phyloP scores from a whole-genome alignment of 257 asterid genomes.

The Dorcoceras hygrometricum region DNA sequence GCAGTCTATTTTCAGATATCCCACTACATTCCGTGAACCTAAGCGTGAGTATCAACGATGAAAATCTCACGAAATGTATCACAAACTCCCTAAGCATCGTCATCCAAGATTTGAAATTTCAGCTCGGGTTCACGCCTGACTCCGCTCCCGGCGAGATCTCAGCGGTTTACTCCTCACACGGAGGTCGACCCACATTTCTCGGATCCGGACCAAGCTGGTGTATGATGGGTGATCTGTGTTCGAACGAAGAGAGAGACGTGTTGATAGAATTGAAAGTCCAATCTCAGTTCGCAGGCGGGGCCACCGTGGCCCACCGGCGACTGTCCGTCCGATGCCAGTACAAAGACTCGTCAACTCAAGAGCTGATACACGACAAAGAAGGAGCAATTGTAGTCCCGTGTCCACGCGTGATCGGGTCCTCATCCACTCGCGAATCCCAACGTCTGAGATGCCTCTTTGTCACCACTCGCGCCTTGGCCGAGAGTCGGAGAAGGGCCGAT shows the following conservation, averaged over 20 bases:
- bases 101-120: constrained; percentile 59
- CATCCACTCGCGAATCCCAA: constrained; percentile 47
- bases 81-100: constrained; percentile 50
- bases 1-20: constrained; percentile 66
- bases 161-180: constrained; percentile 50
- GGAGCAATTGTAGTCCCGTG: constrained; percentile 61
- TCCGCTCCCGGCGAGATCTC: constrained; percentile 65
- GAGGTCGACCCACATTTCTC: constrained; percentile 46
- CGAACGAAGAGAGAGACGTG: constrained; percentile 78
- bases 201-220: constrained; percentile 73
- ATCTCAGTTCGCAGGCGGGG: constrained; percentile 41
- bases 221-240: constrained; percentile 63
- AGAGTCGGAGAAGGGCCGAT: constrained; percentile 56
- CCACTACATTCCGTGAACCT: constrained; percentile 65
- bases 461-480: constrained; percentile 85
- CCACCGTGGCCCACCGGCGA: constrained; percentile 52
- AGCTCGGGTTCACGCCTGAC: constrained; percentile 49
- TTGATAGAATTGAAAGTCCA: constrained; percentile 84
- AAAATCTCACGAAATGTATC: constrained; percentile 38
- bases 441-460: constrained; percentile 67
- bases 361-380: constrained; percentile 57
- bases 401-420: constrained; percentile 72
- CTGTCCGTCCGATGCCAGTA: constrained; percentile 75
- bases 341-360: constrained; percentile 90
- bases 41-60: constrained; percentile 39